Evolutionary conservation across 2,329 filamentous ascomycete genomes (phyloP), one percentile per base, ranked within the genome.

Genomic region (Fusarium falciforme): DNA sequence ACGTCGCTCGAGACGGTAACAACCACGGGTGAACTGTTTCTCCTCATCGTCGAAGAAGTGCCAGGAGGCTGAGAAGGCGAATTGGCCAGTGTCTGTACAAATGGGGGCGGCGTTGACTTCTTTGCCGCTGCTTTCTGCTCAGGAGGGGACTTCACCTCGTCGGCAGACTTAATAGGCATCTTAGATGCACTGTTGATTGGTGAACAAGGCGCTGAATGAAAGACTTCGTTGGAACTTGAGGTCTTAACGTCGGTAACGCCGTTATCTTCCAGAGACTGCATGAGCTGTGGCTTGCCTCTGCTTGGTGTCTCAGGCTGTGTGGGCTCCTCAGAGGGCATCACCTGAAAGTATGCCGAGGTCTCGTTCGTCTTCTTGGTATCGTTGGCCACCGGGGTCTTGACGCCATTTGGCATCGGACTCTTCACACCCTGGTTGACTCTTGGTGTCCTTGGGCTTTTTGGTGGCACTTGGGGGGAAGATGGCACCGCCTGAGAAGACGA

Each of bases 151-250:
- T 47, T 60, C 14, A 54, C 52, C 35, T 67, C 75, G 5, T 35
- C 67, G 5, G 61, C 64, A 16, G 77, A 59, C 31, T 74, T 67
- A 22, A 66, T 61, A 64, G 70, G 36, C 44, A 74, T 36, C 44
- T 57, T 49, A 27, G 68, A 27, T 65, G 63, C 33, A 17, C 49
- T 69, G 16, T 67, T 61, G 42, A 40, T 20, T 5, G 78, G 77
- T 1, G 78, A 79, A 6, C 75, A 71, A 6, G 61, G 71, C 17
- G 78, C 77, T 16, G 78, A 79, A 63, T 71, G 67, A 44, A 71
- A 73, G 10, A 65, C 65, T 31, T 77, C 69, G 20, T 58, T 66
- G 40, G 75, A 71, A 57, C 65, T 67, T 38, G 70, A 73, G 44
- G 63, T 61, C 64, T 76, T 76, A 35, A 66, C 64, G 22, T 71